phyloP scores from a whole-genome alignment of 2,329 filamentous ascomycete genomes.

The Curvularia sp. region DNA sequence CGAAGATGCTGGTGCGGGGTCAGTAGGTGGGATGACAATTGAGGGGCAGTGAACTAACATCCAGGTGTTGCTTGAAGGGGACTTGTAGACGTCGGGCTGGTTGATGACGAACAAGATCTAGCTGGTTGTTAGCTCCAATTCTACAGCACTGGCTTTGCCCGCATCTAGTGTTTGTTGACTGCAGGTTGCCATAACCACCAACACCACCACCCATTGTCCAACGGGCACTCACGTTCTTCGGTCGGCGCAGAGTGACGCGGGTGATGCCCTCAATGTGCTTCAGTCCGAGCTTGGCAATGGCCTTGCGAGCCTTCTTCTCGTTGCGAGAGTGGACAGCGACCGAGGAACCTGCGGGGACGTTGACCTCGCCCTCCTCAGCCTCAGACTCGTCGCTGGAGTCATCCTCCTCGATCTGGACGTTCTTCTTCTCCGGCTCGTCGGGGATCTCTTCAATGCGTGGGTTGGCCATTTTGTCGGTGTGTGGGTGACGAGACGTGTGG shows the following conservation, averaged over 20 bases:
- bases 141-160: constrained; percentile 11
- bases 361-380: constrained; percentile 72
- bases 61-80: constrained; percentile 98
- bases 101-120: constrained; percentile 99
- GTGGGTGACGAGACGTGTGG: constrained; percentile 32
- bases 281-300: constrained; percentile 96
- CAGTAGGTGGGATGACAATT: constrained; percentile 25
- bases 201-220: constrained; percentile 24
- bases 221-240: constrained; percentile 87
- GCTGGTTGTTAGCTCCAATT: constrained; percentile 27
- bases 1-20: constrained; percentile 78
- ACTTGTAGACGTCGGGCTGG: constrained; percentile 99
- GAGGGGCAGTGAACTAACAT: constrained; percentile 72
- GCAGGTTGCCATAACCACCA: constrained; percentile 10
- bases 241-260: constrained; percentile 94
- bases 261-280: constrained; percentile 97
- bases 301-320: constrained; percentile 99
- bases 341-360: constrained; percentile 81
- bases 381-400: constrained; percentile 77
- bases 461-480: constrained; percentile 81
- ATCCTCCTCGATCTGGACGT: constrained; percentile 75
- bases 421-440: constrained; percentile 82
- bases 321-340: constrained; percentile 97
- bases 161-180: constrained; percentile 12
- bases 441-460: constrained; percentile 97